Evolutionary conservation across 108 stramenopile species (phyloP).

Genomic region (Aurantiochytrium sp.): DNA sequence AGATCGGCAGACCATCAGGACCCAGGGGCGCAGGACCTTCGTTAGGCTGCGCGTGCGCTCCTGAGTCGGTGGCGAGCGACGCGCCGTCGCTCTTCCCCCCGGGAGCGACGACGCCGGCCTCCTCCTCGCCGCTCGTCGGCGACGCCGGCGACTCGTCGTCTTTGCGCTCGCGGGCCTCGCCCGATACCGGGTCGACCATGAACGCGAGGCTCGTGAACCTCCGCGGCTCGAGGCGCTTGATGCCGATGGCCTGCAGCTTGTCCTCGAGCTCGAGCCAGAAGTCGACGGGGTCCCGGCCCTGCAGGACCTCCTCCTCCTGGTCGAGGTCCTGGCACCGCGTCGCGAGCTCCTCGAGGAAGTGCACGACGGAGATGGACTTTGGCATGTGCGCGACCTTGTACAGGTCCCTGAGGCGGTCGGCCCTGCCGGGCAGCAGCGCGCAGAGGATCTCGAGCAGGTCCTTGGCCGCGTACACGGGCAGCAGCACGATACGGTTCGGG

Average conservation of each 20-base stretch:
- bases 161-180: no score
- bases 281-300: not conserved
- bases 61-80: no score
- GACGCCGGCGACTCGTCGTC: no score
- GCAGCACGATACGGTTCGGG: not conserved
- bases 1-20: not conserved
- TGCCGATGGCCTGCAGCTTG: not conserved
- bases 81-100: no score
- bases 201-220: not conserved
- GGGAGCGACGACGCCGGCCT: no score
- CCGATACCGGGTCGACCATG: not conserved
- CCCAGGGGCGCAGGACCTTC: not conserved
- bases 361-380: not conserved
- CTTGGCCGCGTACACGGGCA: not conserved
- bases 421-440: not conserved
- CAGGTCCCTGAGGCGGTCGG: not conserved
- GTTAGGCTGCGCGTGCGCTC: no score
- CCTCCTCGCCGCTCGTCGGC: no score
- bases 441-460: slow-evolving; percentile 10
- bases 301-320: not conserved
- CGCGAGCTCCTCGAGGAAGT: not conserved
- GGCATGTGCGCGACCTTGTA: not conserved
- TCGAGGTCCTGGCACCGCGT: not conserved
- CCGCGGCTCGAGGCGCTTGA: not conserved
- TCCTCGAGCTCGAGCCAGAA: slow-evolving; percentile 13